Base-by-base conservation (phyloP, 2,329 filamentous ascomycete genomes). In the Pseudogymnoascus sp. region DNA sequence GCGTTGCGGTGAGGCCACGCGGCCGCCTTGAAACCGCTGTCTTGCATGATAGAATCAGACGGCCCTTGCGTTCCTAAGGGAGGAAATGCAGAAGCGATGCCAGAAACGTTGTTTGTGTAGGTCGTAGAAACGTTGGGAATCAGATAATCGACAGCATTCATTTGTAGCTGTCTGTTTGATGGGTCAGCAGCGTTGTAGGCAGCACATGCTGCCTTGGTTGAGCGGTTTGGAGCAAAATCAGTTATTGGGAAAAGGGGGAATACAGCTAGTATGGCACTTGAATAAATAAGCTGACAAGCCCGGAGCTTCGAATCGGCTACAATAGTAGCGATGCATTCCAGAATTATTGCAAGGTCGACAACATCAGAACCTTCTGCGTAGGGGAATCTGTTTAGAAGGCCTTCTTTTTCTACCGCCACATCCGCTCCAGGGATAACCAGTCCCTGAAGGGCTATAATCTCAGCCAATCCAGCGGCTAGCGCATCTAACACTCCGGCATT, bases 291-390 rank as follows among this genome's bases (percentile, higher is more conserved):
- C 66, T 89, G 82, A 64, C 86, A 86, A 8, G 89, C 85, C 59
- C 90, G 83, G 71, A 86, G 89, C 65, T 85, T 86, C 0, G 92
- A 96, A 67, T 89, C 83, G 62, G 85, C 82, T 57, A 96, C 82
- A 55, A 96, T 87, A 48, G 85, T 81, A 18, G 85, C 81, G 57
- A 95, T 82, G 0, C 92, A 89, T 63, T 90, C 86, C 5, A 97
- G 74, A 15, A 96, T 81, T 8, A 84, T 83, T 1, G 84, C 79
- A 37, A 95, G 74, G 62, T 81, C 82, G 23, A 82, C 77, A 13
- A 75, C 76, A 12, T 77, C 74, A 2, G 82, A 79, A 6, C 88
- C 82, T 21, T 86, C 77, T 3, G 78, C 73, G 26, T 19, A 19
- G 2, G 87, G 88, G 52, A 90, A 79, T 18, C 77, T 75, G 6